Base-by-base conservation (phyloP, 768 basidiomycete species). In the Auricularia sp. region DNA sequence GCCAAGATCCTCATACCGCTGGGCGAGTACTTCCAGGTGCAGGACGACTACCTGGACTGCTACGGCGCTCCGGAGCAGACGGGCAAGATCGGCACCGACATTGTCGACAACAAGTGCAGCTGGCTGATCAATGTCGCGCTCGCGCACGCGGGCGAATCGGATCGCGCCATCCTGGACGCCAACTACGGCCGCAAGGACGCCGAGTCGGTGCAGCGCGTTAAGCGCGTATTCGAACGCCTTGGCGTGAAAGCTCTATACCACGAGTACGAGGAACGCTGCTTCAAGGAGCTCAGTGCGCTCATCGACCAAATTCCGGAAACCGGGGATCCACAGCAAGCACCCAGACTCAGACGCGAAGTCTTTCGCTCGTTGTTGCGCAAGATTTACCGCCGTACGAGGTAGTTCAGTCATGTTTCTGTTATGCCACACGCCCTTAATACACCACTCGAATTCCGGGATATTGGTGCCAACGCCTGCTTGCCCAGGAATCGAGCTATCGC, bases 11-110 rank as follows among this genome's bases (percentile, higher is more conserved):
- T 98, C 56, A 77, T 98, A 63, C 92, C 92, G 3, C 82, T 98
- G 65, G 96, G 96, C 61, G 94, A 97, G 76, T 99, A 98, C 78
- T 98, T 98, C 86, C 96, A 99, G 77, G 83, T 96, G 66, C 96
- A 99, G 76, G 96, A 98, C 73, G 96, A 98, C 77, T 98, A 88
- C 77, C 85, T 98, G 70, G 97, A 99, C 76, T 97, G 85, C 73
- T 87, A 90, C 24, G 94, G 88, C 3, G 84, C 90, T 7, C 92
- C 94, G 0, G 94, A 94, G 76, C 82, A 89, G 70, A 89, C 97
- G 62, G 96, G 96, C 59, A 98, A 99, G 79, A 86, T 99, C 66
- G 97, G 96, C 24, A 98, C 96, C 14, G 97, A 98, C 75, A 99
- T 99, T 71, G 75, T 98, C 65, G 96, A 99, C 77, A 98, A 98